Conservation (phyloP, 2,329 filamentous ascomycete genomes). For the Zalaria sp. region DNA sequence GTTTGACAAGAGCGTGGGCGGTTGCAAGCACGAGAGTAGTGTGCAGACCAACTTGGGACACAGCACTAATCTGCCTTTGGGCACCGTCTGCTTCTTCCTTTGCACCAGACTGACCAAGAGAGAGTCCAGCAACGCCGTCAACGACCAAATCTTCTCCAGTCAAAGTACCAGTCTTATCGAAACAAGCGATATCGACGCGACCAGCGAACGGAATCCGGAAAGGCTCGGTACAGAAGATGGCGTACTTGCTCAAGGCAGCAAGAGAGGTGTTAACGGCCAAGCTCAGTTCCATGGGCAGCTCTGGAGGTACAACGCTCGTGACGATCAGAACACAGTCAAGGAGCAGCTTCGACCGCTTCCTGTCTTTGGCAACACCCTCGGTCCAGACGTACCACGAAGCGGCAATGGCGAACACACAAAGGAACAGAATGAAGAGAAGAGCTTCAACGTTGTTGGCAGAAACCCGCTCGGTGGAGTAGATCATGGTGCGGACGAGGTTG, state of each 20-base stretch:
- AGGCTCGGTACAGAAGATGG: constrained; percentile 97
- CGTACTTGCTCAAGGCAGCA: constrained; percentile 83
- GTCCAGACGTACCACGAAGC: constrained; percentile 99
- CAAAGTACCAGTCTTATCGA: constrained; percentile 95
- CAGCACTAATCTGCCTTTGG: constrained; percentile 62
- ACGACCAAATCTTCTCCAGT: constrained; percentile 95
- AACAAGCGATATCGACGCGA: constrained; percentile 90
- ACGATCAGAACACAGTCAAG: constrained; percentile 96
- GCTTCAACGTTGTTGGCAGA: constrained; percentile 98
- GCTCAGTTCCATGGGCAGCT: constrained; percentile 95
- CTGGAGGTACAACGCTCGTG: constrained; percentile 94
- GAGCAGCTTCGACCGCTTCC: constrained; percentile 92
- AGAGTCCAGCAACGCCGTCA: constrained; percentile 85
- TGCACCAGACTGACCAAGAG: constrained; percentile 53
- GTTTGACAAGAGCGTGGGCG: constrained; percentile 85
- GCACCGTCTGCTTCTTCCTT: constrained; percentile 65
- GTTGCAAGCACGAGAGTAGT: constrained; percentile 90
- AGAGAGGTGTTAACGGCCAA: constrained; percentile 95
- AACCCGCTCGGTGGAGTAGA: constrained; percentile 95
- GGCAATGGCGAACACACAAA: constrained; percentile 88
- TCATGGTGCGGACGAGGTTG: constrained; percentile 96
- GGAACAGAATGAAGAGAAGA: constrained; percentile 92
- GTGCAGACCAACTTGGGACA: constrained; percentile 57
- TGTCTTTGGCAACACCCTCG: constrained; percentile 84
- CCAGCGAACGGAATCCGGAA: constrained; percentile 97